Conservation (phyloP, 768 basidiomycete genomes). For the Hericium coralloides region DNA sequence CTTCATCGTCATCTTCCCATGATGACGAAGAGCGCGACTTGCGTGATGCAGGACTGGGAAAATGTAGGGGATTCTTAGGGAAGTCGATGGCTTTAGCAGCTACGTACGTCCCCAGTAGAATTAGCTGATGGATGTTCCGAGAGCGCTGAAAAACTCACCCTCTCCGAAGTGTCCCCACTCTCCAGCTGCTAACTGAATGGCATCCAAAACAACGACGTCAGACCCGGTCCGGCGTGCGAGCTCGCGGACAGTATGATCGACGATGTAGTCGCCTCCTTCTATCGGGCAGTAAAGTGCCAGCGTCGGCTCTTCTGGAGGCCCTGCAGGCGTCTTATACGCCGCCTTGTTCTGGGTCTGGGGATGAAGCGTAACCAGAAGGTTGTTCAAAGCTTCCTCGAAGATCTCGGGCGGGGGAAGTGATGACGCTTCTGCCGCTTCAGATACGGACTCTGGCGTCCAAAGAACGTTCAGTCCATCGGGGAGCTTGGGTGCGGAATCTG, state of each 20-base stretch:
- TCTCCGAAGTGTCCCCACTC: slow-evolving; percentile 80
- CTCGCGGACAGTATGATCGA: slow-evolving; percentile 72
- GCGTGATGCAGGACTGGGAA: slow-evolving; percentile 26
- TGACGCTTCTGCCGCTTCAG: slow-evolving; percentile 23
- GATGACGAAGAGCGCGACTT: slow-evolving; percentile 21
- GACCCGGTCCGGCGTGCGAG: slow-evolving; percentile 64
- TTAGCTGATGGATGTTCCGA: neutral
- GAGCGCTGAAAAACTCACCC: slow-evolving; percentile 32
- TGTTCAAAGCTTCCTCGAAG: slow-evolving; percentile 66
- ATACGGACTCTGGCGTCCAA: slow-evolving; percentile 43
- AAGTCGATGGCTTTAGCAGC: slow-evolving; percentile 64
- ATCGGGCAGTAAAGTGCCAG: slow-evolving; percentile 84
- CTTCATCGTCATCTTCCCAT: slow-evolving; percentile 41
- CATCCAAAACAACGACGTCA: slow-evolving; percentile 80
- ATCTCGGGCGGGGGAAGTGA: slow-evolving; percentile 65
- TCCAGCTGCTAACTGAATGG: slow-evolving; percentile 79
- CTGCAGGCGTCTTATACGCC: slow-evolving; percentile 43
- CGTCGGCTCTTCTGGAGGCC: slow-evolving; percentile 63
- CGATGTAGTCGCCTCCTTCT: slow-evolving; percentile 77
- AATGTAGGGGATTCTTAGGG: slow-evolving; percentile 67
- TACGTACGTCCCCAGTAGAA: slow-evolving; percentile 19
- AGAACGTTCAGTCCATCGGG: slow-evolving; percentile 48
- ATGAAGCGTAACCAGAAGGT: slow-evolving; percentile 68
- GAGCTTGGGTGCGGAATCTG: slow-evolving; percentile 33
- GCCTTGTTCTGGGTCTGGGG: slow-evolving; percentile 76